Conservation (phyloP, 1,139 yeast species). For the Taphrina communis region DNA sequence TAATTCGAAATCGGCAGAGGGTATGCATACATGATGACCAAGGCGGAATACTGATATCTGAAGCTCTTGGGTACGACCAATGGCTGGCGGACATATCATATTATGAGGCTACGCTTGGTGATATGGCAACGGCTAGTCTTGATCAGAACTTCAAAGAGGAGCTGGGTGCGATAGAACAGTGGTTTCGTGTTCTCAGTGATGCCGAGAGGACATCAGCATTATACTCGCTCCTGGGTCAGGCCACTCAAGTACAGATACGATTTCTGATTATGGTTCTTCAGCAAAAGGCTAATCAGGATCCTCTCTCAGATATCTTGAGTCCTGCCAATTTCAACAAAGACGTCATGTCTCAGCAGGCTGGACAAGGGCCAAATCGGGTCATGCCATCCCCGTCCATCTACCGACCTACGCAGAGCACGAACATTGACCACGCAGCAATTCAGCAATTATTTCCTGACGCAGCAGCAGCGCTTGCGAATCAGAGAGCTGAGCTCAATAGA, state of each 20-base stretch:
- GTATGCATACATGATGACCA: background rate
- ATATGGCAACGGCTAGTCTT: constrained; percentile 52
- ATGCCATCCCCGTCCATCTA: constrained; percentile 31
- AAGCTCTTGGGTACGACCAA: constrained; percentile 48
- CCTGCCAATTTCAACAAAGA: constrained; percentile 48
- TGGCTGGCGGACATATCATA: constrained; percentile 52
- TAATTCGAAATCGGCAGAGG: constrained; percentile 19
- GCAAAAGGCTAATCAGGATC: constrained; percentile 50
- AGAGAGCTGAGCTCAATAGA: constrained; percentile 39
- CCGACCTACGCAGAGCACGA: background rate
- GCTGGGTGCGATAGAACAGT: constrained; percentile 52
- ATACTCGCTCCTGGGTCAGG: constrained; percentile 52
- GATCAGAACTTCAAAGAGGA: constrained; percentile 50
- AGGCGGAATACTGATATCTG: background rate
- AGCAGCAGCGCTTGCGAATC: constrained; percentile 42
- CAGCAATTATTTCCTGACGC: constrained; percentile 42
- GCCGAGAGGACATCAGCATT: constrained; percentile 55
- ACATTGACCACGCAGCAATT: constrained; percentile 32
- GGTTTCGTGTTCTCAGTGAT: constrained; percentile 53
- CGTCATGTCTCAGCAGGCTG: constrained; percentile 26
- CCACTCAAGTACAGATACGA: constrained; percentile 53
- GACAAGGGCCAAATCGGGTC: constrained; percentile 4
- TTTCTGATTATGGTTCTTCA: constrained; percentile 53
- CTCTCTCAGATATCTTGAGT: constrained; percentile 48
- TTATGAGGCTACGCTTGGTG: constrained; percentile 51